These are phyloP conservation scores for Cystofilobasidium bisporidii DNA, from an alignment of 768 basidiomycete genomes.

Conservation along the genomic window DNA sequence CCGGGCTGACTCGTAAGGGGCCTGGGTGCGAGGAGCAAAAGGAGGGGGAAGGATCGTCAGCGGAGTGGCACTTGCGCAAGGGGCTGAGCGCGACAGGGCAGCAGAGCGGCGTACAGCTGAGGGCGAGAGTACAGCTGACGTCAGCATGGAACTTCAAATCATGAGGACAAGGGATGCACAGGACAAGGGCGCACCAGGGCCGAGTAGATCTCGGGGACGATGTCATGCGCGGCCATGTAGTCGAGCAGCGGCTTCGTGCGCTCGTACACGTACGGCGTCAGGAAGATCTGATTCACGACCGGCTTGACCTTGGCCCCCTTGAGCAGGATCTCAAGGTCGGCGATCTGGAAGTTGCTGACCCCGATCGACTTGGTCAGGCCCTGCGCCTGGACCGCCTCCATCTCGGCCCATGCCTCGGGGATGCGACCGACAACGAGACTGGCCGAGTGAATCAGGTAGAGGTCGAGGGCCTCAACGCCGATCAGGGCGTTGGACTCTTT, in stretches of 20 bases:
- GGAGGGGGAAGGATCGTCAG: neutral
- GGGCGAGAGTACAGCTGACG: neutral
- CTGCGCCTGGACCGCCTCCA: slow-evolving; percentile 45
- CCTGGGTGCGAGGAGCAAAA: slow-evolving; percentile 41
- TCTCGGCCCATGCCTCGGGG: slow-evolving; percentile 46
- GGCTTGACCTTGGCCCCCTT: slow-evolving; percentile 52
- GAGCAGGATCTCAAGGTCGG: slow-evolving; percentile 49
- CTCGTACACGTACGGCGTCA: slow-evolving; percentile 64
- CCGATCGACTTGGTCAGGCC: slow-evolving; percentile 45
- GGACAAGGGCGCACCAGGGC: slow-evolving; percentile 50
- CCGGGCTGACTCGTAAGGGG: slow-evolving; percentile 54
- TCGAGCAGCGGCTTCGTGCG: slow-evolving; percentile 51
- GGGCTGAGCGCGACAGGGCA: no score
- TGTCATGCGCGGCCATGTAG: slow-evolving; percentile 50
- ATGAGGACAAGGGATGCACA: neutral
- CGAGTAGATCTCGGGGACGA: slow-evolving; percentile 59
- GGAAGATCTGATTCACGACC: slow-evolving; percentile 61
- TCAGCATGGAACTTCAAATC: no score
- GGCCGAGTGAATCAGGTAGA: slow-evolving; percentile 58
- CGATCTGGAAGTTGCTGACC: slow-evolving; percentile 57
- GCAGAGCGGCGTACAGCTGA: neutral
- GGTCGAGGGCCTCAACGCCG: slow-evolving; percentile 52
- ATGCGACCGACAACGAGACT: slow-evolving; percentile 29
- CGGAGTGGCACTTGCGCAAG: no score
- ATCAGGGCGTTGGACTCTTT: slow-evolving; percentile 44